Evolutionary conservation across 2,329 filamentous ascomycete species (phyloP).

Genomic region (Pseudocercospora eumusae): DNA sequence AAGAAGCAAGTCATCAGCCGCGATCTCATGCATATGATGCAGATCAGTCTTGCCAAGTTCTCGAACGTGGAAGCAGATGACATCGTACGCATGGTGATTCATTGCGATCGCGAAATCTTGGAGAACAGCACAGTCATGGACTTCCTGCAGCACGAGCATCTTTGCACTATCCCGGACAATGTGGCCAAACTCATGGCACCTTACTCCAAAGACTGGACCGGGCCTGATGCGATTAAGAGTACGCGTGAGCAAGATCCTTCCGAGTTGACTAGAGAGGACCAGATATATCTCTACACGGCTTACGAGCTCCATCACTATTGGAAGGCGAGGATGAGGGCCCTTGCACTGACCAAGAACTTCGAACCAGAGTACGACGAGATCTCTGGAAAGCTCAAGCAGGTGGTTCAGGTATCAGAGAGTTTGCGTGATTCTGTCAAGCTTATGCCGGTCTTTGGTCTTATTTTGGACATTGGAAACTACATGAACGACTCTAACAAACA

Average conservation of each 20-base stretch:
- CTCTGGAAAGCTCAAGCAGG: slow-evolving; percentile 76
- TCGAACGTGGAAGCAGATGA: slow-evolving; percentile 82
- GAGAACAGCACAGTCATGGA: slow-evolving; percentile 95
- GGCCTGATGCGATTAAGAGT: slow-evolving; percentile 75
- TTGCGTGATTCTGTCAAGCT: slow-evolving; percentile 86
- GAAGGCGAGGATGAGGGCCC: slow-evolving; percentile 94
- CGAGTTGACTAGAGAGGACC: slow-evolving; percentile 91
- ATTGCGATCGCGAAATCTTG: slow-evolving; percentile 85
- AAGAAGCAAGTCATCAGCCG: slow-evolving; percentile 97
- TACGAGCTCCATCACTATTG: slow-evolving; percentile 97
- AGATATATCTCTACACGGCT: slow-evolving; percentile 89
- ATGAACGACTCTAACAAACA: slow-evolving; percentile 99
- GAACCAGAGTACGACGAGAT: slow-evolving; percentile 92
- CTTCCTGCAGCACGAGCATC: slow-evolving; percentile 87
- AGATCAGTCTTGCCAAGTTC: slow-evolving; percentile 93
- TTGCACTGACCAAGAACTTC: slow-evolving; percentile 78
- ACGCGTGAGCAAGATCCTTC: slow-evolving; percentile 79
- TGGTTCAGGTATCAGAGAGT: slow-evolving; percentile 86
- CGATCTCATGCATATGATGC: slow-evolving; percentile 84
- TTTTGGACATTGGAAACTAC: slow-evolving; percentile 97
- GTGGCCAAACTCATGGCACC: slow-evolving; percentile 87
- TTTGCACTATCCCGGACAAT: slow-evolving; percentile 91
- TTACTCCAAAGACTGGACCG: slow-evolving; percentile 96
- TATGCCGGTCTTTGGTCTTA: slow-evolving; percentile 94
- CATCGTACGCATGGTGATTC: slow-evolving; percentile 88